These are phyloP conservation scores for Aquilaria sinensis DNA, from an alignment of 345 rosid genomes.

Conservation along the genomic window DNA sequence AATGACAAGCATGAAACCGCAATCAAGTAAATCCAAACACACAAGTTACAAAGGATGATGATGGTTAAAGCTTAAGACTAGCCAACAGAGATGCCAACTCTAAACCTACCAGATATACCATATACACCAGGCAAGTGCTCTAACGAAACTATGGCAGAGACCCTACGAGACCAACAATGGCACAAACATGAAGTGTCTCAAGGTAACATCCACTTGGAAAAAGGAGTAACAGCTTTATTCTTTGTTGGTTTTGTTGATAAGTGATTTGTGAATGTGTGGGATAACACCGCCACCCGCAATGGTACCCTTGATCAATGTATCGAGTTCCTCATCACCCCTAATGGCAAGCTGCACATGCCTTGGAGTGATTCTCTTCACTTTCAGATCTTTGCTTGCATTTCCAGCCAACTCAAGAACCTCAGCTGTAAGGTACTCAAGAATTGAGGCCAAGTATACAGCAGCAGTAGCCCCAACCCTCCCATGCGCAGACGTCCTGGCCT, in stretches of 20 bases:
- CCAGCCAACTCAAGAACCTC: conserved; percentile 72
- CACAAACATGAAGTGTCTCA: too few species aligned
- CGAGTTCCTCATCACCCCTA: conserved; percentile 68
- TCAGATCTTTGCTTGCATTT: conserved; percentile 69
- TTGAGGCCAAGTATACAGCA: conserved; percentile 66
- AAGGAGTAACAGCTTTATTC: conserved; percentile 22
- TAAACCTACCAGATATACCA: too few species aligned
- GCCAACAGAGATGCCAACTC: too few species aligned
- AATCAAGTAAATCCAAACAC: too few species aligned
- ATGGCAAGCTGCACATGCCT: conserved; percentile 69
- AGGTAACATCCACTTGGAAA: neutral
- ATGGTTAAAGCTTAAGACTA: too few species aligned
- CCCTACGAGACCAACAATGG: too few species aligned
- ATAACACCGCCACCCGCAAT: conserved; percentile 81
- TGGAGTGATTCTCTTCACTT: conserved; percentile 65
- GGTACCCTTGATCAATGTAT: conserved; percentile 73
- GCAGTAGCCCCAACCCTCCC: conserved; percentile 77
- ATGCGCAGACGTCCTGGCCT: conserved; percentile 56
- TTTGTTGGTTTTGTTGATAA: conserved; percentile 61
- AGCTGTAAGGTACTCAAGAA: conserved; percentile 60
- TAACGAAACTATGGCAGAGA: too few species aligned
- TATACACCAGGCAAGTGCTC: too few species aligned
- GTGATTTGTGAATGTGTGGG: conserved; percentile 75
- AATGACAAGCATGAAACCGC: too few species aligned
- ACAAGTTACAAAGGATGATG: too few species aligned